These are phyloP conservation scores for Monosporozyma aerobia DNA, from an alignment of 805 yeast genomes.

Conservation along the genomic window DNA sequence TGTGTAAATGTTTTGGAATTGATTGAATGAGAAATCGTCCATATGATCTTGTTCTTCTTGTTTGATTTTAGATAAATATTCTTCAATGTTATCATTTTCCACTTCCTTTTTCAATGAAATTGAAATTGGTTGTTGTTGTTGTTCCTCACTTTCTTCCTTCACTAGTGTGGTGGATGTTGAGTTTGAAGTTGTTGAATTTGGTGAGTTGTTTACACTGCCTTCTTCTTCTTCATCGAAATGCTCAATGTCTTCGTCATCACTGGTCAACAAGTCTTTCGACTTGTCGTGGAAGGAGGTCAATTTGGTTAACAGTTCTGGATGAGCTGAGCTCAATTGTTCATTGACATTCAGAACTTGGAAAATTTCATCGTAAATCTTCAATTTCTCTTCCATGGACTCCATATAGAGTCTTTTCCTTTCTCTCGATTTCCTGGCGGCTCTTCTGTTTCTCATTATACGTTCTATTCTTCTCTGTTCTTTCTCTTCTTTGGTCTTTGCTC, in stretches of 20 bases:
- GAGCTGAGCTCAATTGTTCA: background rate
- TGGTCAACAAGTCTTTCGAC: constrained; percentile 1
- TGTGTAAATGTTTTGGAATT: background rate
- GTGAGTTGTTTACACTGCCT: background rate
- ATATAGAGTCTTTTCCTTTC: constrained; percentile 93
- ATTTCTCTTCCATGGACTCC: constrained; percentile 61
- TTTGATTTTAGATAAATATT: background rate
- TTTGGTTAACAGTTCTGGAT: background rate
- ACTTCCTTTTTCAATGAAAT: background rate
- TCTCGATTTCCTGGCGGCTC: constrained; percentile 96
- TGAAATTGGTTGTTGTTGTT: background rate
- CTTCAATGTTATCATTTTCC: background rate
- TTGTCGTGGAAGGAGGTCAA: constrained; percentile 3
- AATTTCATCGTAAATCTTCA: constrained; percentile 25
- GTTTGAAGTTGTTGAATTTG: background rate
- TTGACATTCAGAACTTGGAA: constrained; percentile 16
- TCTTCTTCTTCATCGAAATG: no score
- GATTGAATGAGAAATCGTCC: background rate
- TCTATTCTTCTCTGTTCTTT: constrained; percentile 94
- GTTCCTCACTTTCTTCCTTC: background rate
- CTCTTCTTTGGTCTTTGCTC: constrained; percentile 94
- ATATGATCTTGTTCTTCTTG: background rate
- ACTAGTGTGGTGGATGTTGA: background rate
- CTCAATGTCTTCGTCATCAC: background rate
- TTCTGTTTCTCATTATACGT: constrained; percentile 83